Evolutionary conservation across 2,329 filamentous ascomycete species (phyloP), one percentile per base, ranked within the genome.

Genomic region (Alternaria burnsii): DNA sequence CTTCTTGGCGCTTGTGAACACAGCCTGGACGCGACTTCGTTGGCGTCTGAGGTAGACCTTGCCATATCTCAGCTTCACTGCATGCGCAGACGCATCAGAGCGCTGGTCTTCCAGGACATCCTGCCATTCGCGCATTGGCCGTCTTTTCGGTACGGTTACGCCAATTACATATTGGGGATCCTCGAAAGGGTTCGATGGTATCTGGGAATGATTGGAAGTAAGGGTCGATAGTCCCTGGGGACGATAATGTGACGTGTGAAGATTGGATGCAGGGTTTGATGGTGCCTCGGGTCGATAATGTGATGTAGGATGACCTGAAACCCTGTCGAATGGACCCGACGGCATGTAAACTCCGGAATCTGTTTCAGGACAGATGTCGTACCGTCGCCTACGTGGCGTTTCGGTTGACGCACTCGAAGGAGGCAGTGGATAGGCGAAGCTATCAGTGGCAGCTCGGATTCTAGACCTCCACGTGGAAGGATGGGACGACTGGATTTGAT

Each of bases 261-360:
- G 8, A 40, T 20, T 10, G 9, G 38, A 40, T 10, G n/a, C 9
- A 40, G 38, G n/a, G 38, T 51, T 38, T n/a, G 30, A 26, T 14
- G 16, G 20, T 22, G 18, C 18, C 47, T 11, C 28, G 11, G 18
- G 30, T 14, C 30, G 47, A 51, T 34, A 6, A 26, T 24, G 16
- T 38, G 48, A 52, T 12, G 34, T 24, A 52, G 48, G 34, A 18
- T 22, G 6, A 46, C 10, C 14, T 14, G 43, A 28, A n/a, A 10
- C 16, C 10, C 34, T 24, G 20, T 48, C 46, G 8, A 18, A 30
- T 30, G 30, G 46, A 10, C 46, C 32, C 1, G 32, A 36, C 0
- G 46, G 46, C 20, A 50, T 36, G 46, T 50, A 41, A 28, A 30
- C n/a, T 30, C 50, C 34, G 28, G 50, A 52, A 4, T 41, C 36